phyloP scores from a whole-genome alignment of 2,329 filamentous ascomycete genomes.

The Pleurostoma richardsiae region DNA sequence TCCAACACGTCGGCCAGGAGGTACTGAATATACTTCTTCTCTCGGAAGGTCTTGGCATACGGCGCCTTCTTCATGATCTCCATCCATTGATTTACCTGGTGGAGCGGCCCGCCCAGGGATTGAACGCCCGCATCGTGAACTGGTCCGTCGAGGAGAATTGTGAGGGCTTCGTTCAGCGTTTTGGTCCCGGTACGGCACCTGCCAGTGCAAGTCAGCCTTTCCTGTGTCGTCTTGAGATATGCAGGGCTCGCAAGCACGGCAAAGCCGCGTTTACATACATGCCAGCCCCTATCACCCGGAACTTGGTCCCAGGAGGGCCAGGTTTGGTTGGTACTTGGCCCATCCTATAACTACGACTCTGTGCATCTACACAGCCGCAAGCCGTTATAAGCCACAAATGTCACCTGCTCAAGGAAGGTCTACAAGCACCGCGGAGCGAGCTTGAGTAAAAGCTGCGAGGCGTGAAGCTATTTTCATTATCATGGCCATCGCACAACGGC shows the following conservation, averaged over 20 bases:
- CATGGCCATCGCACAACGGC: too few relatives aligned
- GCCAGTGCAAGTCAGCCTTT: background rate
- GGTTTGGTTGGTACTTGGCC: conserved; percentile 23
- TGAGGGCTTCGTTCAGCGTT: conserved; percentile 29
- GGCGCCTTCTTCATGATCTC: conserved; percentile 26
- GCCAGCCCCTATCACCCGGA: conserved; percentile 28
- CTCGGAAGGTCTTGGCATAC: conserved; percentile 16
- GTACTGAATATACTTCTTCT: conserved; percentile 27
- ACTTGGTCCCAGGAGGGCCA: conserved; percentile 24
- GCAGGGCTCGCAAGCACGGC: too few relatives aligned
- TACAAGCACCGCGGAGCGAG: too few relatives aligned
- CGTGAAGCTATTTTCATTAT: too few relatives aligned
- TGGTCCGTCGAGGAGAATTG: conserved; percentile 25
- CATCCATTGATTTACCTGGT: conserved; percentile 12
- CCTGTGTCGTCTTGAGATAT: too few relatives aligned
- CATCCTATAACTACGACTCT: conserved; percentile 10
- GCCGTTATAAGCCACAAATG: too few relatives aligned
- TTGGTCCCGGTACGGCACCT: conserved; percentile 31
- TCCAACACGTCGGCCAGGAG: conserved; percentile 26
- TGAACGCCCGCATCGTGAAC: conserved; percentile 29
- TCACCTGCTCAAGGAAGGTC: too few relatives aligned
- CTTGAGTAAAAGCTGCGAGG: too few relatives aligned
- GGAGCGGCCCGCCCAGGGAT: conserved; percentile 8
- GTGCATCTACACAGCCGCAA: too few relatives aligned
- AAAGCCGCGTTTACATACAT: conserved; percentile 16